Conservation (phyloP, 129 eudicot species). For the Flaveria ramosissima region DNA sequence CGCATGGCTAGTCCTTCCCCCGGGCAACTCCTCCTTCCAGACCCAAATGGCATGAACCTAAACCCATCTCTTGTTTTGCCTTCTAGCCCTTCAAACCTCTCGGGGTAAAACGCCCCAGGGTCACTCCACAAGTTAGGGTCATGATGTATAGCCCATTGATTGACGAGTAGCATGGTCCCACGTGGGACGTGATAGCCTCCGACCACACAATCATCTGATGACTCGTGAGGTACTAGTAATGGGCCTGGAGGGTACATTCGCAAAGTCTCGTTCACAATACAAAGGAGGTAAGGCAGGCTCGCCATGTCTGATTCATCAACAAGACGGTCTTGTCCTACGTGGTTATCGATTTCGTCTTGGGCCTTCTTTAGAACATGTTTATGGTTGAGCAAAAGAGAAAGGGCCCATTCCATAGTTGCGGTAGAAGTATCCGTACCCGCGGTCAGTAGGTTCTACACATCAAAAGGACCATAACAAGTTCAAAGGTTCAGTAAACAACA, state of each 20-base stretch:
- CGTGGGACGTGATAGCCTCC: conserved; percentile 54
- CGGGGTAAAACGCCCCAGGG: conserved; percentile 45
- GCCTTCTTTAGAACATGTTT: conserved; percentile 40
- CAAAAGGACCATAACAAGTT: background rate
- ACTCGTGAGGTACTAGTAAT: conserved; percentile 40
- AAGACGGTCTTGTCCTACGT: conserved; percentile 31
- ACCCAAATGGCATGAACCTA: conserved; percentile 58
- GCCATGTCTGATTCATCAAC: conserved; percentile 42
- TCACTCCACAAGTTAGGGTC: conserved; percentile 49
- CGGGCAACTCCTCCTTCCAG: conserved; percentile 21
- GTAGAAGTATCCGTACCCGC: conserved; percentile 45
- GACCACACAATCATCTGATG: conserved; percentile 40
- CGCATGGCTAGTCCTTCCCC: conserved; percentile 13
- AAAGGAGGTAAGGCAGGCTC: conserved; percentile 41
- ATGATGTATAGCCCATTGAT: conserved; percentile 50
- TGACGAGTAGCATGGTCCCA: conserved; percentile 51
- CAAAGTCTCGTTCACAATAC: conserved; percentile 43
- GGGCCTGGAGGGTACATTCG: conserved; percentile 45
- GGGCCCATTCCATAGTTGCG: conserved; percentile 49
- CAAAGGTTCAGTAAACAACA: background rate
- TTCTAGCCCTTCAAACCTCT: conserved; percentile 45
- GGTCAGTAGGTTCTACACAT: conserved; percentile 25
- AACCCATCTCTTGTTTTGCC: conserved; percentile 28
- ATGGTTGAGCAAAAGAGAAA: conserved; percentile 44
- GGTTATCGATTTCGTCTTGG: conserved; percentile 34